Evolutionary conservation across 164 flowering plant genomes (phyloP).

Genomic region (Chimonanthus salicifolius): DNA sequence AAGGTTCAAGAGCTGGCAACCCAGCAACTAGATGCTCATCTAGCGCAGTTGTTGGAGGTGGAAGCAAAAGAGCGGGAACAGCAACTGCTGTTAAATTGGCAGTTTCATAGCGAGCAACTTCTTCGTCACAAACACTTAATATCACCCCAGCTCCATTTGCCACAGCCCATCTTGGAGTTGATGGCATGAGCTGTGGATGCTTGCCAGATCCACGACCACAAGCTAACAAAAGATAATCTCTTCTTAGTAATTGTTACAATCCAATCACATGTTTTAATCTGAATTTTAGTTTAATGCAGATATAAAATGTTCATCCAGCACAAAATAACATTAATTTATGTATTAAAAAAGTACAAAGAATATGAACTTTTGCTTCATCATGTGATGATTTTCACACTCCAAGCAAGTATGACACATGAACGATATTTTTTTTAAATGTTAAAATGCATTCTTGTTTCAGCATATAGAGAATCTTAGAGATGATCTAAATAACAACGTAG

Average conservation of each 20-base stretch:
- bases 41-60: conserved; percentile 89
- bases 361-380: too few relatives aligned
- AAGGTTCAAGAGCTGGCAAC: conserved; percentile 94
- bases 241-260: not conserved
- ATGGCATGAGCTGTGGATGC: conserved; percentile 95
- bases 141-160: conserved; percentile 99
- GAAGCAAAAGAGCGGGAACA: conserved; percentile 95
- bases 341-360: too few relatives aligned
- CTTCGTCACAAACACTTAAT: conserved; percentile 93
- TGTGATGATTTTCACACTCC: too few relatives aligned
- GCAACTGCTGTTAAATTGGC: conserved; percentile 92
- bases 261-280: not conserved
- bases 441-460: not conserved
- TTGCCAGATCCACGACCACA: conserved; percentile 90
- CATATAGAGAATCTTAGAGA: not conserved
- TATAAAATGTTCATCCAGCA: not conserved
- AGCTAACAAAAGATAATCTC: conserved; percentile 21
- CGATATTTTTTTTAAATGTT: too few relatives aligned
- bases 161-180: conserved; percentile 98
- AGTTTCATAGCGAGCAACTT: conserved; percentile 90
- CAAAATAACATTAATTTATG: not conserved
- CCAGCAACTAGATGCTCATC: conserved; percentile 99
- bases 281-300: not conserved
- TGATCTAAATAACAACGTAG: not conserved
- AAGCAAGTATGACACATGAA: too few relatives aligned